Conservation (phyloP, 2,329 filamentous ascomycete species). For the Cytospora chrysosperma region DNA sequence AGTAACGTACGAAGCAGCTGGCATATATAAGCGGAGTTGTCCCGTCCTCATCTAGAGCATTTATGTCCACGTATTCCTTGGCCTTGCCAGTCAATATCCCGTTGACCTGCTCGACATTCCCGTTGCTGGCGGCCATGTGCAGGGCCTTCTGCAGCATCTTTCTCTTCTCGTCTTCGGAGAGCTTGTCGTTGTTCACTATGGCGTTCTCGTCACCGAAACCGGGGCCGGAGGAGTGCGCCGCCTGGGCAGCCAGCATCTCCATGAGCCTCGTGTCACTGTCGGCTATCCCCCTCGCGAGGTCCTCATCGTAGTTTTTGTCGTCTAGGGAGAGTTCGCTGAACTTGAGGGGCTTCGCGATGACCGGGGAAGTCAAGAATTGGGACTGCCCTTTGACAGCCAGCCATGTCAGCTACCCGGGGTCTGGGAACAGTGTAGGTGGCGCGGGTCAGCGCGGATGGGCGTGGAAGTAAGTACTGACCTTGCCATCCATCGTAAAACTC, state of each 20-base stretch:
- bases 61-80: constrained; percentile 75
- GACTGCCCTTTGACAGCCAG: constrained; percentile 69
- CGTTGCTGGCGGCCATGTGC: constrained; percentile 95
- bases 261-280: constrained; percentile 87
- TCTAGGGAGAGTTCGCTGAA: constrained; percentile 82
- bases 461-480: constrained; percentile 49
- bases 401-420: constrained; percentile 4
- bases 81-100: constrained; percentile 74
- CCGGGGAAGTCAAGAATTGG: constrained; percentile 86
- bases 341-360: constrained; percentile 77
- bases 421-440: constrained; percentile 20
- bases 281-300: constrained; percentile 54
- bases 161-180: constrained; percentile 75
- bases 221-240: constrained; percentile 74
- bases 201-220: constrained; percentile 77
- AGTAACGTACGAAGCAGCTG: constrained; percentile 80
- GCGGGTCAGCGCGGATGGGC: constrained; percentile 19
- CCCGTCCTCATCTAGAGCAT: constrained; percentile 88
- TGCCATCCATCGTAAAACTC: constrained; percentile 99
- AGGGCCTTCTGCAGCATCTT: constrained; percentile 81
- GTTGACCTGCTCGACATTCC: constrained; percentile 78
- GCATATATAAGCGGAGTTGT: constrained; percentile 97
- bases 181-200: constrained; percentile 70
- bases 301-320: constrained; percentile 71
- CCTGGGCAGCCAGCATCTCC: constrained; percentile 94